A percentile compares a stretch with the other conserved stretches of the same genome.
Evolutionary conservation across 345 rosid species (phyloP).

Genomic region (Gossypium turneri): DNA sequence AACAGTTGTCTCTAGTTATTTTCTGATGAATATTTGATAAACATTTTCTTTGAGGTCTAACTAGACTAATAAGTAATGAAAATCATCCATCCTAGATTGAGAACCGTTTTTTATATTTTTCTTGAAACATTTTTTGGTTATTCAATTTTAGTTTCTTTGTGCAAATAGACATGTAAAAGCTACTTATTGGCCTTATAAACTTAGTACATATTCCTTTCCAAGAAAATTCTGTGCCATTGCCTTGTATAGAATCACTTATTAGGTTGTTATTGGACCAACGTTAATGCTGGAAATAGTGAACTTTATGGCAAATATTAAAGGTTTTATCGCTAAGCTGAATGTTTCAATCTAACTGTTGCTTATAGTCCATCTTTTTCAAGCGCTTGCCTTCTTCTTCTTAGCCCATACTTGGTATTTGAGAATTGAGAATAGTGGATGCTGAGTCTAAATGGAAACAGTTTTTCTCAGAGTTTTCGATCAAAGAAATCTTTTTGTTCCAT

Average conservation of each 20-base stretch:
- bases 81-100: not conserved
- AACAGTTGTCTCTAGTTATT: not conserved
- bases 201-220: not conserved
- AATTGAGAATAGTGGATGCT: not conserved
- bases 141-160: not conserved
- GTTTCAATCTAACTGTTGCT: not conserved
- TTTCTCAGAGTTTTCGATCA: not conserved
- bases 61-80: not conserved
- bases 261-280: not conserved
- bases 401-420: not conserved
- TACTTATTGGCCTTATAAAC: not conserved
- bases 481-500: not conserved
- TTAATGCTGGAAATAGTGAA: not conserved
- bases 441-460: not conserved
- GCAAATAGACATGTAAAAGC: not conserved
- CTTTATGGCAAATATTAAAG: not conserved
- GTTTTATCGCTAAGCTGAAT: not conserved
- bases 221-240: not conserved
- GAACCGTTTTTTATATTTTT: not conserved
- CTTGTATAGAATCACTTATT: not conserved
- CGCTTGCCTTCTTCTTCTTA: not conserved
- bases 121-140: not conserved
- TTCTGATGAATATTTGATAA: not conserved
- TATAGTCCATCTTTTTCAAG: not conserved
- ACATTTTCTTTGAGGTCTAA: not conserved